Evolutionary conservation across 73 alveolate genomes (phyloP).

Genomic region (Effrenium voratum): DNA sequence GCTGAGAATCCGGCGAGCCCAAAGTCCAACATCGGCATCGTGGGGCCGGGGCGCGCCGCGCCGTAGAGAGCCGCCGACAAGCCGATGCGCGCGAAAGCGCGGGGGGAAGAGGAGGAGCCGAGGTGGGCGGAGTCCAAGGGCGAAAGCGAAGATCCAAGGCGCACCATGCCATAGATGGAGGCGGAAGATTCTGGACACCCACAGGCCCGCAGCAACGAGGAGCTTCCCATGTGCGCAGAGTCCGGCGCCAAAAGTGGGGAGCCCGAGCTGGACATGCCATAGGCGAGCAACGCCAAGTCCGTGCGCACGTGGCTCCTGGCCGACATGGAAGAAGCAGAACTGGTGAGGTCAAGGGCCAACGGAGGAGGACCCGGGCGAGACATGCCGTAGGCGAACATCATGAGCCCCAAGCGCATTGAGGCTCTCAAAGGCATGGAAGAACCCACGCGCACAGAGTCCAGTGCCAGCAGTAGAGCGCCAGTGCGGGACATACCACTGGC

Average conservation of each 20-base stretch:
- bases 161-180: slow-evolving; percentile 35
- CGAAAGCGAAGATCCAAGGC: slow-evolving; percentile 11
- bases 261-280: slow-evolving; percentile 51
- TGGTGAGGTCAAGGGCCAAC: slow-evolving; percentile 46
- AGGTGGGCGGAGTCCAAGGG: slow-evolving; percentile 49
- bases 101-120: slow-evolving; percentile 27
- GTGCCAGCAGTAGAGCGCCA: background rate
- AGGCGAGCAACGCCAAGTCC: slow-evolving; percentile 11
- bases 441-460: slow-evolving; percentile 41
- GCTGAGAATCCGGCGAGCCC: slow-evolving; percentile 13
- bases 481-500: slow-evolving; percentile 24
- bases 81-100: slow-evolving; percentile 48
- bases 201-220: background rate
- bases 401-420: background rate
- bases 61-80: background rate
- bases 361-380: slow-evolving; percentile 12
- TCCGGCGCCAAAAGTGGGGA: slow-evolving; percentile 10
- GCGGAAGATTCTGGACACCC: background rate
- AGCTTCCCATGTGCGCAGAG: slow-evolving; percentile 54
- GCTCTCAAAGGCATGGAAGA: background rate
- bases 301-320: slow-evolving; percentile 26
- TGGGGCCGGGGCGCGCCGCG: slow-evolving; percentile 35
- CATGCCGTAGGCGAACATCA: slow-evolving; percentile 9
- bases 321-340: slow-evolving; percentile 32
- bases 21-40: slow-evolving; percentile 9